Conservation (phyloP, 495 filamentous ascomycete genomes). For the Penicillium cinerascens region DNA sequence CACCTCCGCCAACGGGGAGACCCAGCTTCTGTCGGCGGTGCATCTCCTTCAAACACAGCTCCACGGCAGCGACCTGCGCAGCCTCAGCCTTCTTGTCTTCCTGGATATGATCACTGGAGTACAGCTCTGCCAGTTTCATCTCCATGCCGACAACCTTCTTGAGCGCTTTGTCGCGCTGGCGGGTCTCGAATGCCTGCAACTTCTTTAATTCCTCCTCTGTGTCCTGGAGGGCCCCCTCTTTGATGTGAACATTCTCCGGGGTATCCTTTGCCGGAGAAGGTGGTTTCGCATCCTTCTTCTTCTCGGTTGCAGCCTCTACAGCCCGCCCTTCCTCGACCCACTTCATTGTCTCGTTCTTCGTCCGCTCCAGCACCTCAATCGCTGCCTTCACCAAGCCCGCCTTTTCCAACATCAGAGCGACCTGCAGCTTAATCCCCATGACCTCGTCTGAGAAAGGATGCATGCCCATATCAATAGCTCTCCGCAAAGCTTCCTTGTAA, state of each 20-base stretch:
- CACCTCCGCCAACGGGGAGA: slow-evolving; percentile 31
- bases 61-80: slow-evolving; percentile 74
- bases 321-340: slow-evolving; percentile 51
- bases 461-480: slow-evolving; percentile 67
- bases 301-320: slow-evolving; percentile 28
- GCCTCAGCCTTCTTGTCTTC: slow-evolving; percentile 63
- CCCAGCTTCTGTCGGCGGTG: slow-evolving; percentile 61
- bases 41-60: slow-evolving; percentile 72
- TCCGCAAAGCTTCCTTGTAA: slow-evolving; percentile 71
- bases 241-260: slow-evolving; percentile 19
- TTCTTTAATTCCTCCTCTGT: slow-evolving; percentile 30
- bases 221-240: slow-evolving; percentile 26
- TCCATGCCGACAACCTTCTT: slow-evolving; percentile 68
- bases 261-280: slow-evolving; percentile 13
- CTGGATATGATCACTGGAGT: slow-evolving; percentile 49
- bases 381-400: slow-evolving; percentile 61
- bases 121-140: slow-evolving; percentile 80
- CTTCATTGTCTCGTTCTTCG: slow-evolving; percentile 52
- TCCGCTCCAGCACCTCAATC: slow-evolving; percentile 65
- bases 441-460: slow-evolving; percentile 88
- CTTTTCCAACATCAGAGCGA: slow-evolving; percentile 75
- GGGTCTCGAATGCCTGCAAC: slow-evolving; percentile 45
- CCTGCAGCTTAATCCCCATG: slow-evolving; percentile 79
- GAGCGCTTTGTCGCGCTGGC: slow-evolving; percentile 64
- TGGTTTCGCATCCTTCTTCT: slow-evolving; percentile 20